Conservation (phyloP, 2,329 filamentous ascomycete species). For the Penicillium sp. region DNA sequence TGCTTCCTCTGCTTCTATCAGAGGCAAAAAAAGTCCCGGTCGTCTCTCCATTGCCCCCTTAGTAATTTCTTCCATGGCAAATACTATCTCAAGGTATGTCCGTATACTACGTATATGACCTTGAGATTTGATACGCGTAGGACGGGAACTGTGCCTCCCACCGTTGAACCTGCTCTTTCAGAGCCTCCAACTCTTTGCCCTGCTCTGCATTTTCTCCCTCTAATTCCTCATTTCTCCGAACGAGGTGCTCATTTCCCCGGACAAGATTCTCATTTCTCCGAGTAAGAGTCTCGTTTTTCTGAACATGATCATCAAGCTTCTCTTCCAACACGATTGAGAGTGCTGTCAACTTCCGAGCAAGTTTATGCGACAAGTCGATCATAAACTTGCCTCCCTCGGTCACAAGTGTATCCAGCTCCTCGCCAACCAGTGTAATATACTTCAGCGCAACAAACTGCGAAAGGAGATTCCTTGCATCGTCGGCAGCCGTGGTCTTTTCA, state of each 20-base stretch:
- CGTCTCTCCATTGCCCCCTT: too few species aligned
- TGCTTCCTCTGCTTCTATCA: too few species aligned
- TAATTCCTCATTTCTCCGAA: not conserved
- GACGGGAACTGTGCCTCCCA: not conserved
- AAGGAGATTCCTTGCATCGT: conserved; percentile 5
- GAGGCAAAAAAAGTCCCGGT: too few species aligned
- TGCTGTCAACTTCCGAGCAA: not conserved
- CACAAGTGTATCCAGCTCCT: not conserved
- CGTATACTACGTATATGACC: not conserved
- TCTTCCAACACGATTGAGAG: not conserved
- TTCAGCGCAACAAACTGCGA: conserved; percentile 9
- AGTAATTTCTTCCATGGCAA: too few species aligned
- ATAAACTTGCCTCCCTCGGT: conserved; percentile 11
- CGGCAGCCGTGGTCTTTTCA: not conserved
- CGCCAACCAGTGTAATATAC: conserved; percentile 1
- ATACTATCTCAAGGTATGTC: not conserved
- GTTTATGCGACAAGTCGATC: conserved; percentile 9
- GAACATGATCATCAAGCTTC: not conserved
- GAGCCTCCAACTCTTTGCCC: not conserved
- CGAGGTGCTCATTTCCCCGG: not conserved
- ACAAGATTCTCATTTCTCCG: not conserved
- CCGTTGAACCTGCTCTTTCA: not conserved
- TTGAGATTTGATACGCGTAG: not conserved
- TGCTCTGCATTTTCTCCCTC: not conserved
- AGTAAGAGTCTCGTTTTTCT: not conserved